These are phyloP conservation scores for Yamadazyma takamatsuzukensis DNA, from an alignment of 805 yeast species.

Conservation along the genomic window DNA sequence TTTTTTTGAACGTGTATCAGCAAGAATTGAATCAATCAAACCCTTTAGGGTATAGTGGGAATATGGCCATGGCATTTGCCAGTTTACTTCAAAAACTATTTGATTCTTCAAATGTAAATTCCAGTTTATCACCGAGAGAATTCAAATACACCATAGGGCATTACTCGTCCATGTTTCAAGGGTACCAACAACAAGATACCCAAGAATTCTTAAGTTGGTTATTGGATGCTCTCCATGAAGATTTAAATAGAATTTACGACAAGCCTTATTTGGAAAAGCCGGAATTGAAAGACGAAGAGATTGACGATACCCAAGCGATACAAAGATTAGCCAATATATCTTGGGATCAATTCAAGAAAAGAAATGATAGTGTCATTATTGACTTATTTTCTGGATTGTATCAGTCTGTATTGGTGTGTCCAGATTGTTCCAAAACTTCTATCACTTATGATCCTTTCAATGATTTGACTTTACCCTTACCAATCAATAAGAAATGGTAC, in stretches of 20 bases:
- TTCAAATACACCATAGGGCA: conserved; percentile 79
- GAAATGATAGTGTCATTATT: conserved; percentile 81
- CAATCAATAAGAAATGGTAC: conserved; percentile 70
- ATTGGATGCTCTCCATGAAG: conserved; percentile 88
- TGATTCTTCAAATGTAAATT: conserved; percentile 14
- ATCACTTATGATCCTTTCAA: conserved; percentile 92
- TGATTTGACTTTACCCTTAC: conserved; percentile 86
- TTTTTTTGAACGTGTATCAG: conserved; percentile 55
- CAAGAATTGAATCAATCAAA: conserved; percentile 69
- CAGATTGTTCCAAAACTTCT: conserved; percentile 73
- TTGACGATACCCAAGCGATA: conserved; percentile 50
- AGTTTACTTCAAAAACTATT: conserved; percentile 60
- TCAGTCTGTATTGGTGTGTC: conserved; percentile 86
- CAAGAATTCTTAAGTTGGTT: conserved; percentile 89
- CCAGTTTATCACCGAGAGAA: conserved; percentile 57
- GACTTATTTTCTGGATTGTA: conserved; percentile 90
- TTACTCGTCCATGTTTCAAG: conserved; percentile 73
- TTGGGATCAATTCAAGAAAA: conserved; percentile 72
- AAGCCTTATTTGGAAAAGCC: conserved; percentile 92
- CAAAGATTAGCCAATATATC: conserved; percentile 64
- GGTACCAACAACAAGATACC: conserved; percentile 86
- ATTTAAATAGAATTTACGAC: conserved; percentile 72
- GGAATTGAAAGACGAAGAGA: conserved; percentile 62
- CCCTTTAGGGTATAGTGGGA: conserved; percentile 84
- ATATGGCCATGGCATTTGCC: conserved; percentile 75